Base-by-base conservation (phyloP, 164 flowering plant species). In the Kalanchoe fedtschenkoi region DNA sequence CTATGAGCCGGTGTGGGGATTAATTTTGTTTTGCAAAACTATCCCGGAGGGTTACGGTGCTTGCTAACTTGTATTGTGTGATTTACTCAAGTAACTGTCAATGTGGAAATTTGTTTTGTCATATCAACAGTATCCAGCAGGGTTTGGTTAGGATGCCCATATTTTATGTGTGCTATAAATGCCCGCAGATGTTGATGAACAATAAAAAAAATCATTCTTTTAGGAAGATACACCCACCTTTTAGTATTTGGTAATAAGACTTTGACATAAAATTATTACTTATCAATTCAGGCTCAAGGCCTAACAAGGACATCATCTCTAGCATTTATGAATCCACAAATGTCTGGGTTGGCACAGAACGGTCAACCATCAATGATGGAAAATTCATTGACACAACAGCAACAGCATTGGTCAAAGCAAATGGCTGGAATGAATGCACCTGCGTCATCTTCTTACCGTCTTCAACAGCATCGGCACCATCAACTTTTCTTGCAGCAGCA, bases 321-420 rank as follows among this genome's bases (percentile, higher is more conserved):
- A 54, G 80, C 88, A 58, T 88, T 80, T 59, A 71, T 90, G 81
- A 93, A 85, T 61, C 69, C 85, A 21, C 90, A 84, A 69, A 63
- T 89, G 34, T 71, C 96, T 19, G 87, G 86, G 34, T 68, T 88
- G 81, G 66, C 83, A 71, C 97, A 88, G 68, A 90, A 83, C 76
- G 93, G 84, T 61, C 96, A 83, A 61, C 63, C 75, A 30, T 56
- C 80, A 44, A 65, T 83, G 86, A 75, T 89, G 77, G 96, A 81
- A 60, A 88, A 79, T 68, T 63, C 95, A 47, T 29, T 87, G 61
- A 46, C 85, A 9, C 92, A 51, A 51, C 55, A 82, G 70, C 96
- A 87, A n/a, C n/a, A n/a, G 60, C 93, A 85, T 72, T 89, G 89
- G 92, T 62, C 83, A 70, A 93, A 86, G 74, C 91, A 80, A 73